phyloP scores from a whole-genome alignment of 2,329 filamentous ascomycete genomes.

The Truncatella angustata region DNA sequence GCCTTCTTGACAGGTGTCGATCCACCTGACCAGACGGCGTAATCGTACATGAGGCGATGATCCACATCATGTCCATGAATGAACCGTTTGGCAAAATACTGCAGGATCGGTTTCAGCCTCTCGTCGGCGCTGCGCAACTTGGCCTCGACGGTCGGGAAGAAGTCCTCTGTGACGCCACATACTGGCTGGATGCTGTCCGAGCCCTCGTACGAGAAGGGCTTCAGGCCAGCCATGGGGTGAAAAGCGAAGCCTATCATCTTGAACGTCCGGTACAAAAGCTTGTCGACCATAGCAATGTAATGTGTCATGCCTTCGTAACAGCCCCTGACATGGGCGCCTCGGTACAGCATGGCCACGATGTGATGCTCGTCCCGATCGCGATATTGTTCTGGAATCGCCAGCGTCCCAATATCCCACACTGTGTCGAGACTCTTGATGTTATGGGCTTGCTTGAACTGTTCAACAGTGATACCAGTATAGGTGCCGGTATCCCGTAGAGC shows the following conservation, averaged over 20 bases:
- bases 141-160: slow-evolving; percentile 2
- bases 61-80: slow-evolving; percentile 10
- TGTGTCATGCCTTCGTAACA: slow-evolving; percentile 10
- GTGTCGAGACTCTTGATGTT: slow-evolving; percentile 7
- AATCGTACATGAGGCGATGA: slow-evolving; percentile 13
- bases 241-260: slow-evolving; percentile 10
- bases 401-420: slow-evolving; percentile 12
- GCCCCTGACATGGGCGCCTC: slow-evolving; percentile 9
- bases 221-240: slow-evolving; percentile 8
- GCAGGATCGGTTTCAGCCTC: slow-evolving; percentile 1
- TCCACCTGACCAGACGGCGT: slow-evolving; percentile 9
- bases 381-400: slow-evolving; percentile 9
- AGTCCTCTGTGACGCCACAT: slow-evolving; percentile 6
- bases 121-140: neutral
- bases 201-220: slow-evolving; percentile 11
- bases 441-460: slow-evolving; percentile 7
- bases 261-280: slow-evolving; percentile 9
- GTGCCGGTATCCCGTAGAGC: slow-evolving; percentile 10
- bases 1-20: slow-evolving; percentile 4
- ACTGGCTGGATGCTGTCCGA: slow-evolving; percentile 9
- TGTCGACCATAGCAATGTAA: slow-evolving; percentile 12
- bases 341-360: slow-evolving; percentile 12
- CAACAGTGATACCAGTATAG: slow-evolving; percentile 3
- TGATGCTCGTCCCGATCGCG: slow-evolving; percentile 10
- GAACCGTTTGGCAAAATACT: slow-evolving; percentile 7